Base-by-base conservation (phyloP, 345 rosid species). In the Dimocarpus longan region DNA sequence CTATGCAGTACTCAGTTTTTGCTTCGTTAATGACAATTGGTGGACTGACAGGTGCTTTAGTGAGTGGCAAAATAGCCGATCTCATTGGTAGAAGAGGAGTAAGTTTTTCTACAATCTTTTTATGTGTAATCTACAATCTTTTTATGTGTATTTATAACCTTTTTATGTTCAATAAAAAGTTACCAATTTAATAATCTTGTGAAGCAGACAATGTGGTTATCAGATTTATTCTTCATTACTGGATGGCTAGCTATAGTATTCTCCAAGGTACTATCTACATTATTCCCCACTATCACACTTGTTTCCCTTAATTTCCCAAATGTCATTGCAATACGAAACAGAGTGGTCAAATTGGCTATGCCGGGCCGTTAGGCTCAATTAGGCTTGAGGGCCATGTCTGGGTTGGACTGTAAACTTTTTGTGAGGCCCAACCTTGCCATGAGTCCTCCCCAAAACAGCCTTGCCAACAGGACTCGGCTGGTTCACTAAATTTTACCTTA, bases 1-100 rank as follows among this genome's bases (percentile, higher is more conserved):
- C 13, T 21, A 16, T 75, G 78, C 87, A 85, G 87, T 85, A 83
- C 74, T 85, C 90, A 0, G 21, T 83, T 70, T 87, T 87, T 57
- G 84, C 84, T 13, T 85, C 88, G 9, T 26, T 82, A 37, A 1
- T 82, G 43, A 85, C 84, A 22, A 52, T 82, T 43, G 88, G 90
- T 46, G 88, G 82, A 40, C 57, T 85, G 22, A 15, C 81, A 0
- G 84, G 86, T 52, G 66, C 90, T 21, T 13, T 82, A 8, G 32
- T 66, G 12, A 82, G 76, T 63, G 90, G 90, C 13, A 85, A 67
- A 70, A 59, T 81, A 16, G 75, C 86, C 0, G 90, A 87, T 64
- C 43, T 60, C 32, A 57, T 75, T 63, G 87, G 87, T 5, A 78
- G 87, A 21, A 82, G 79, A 82, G n/a, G 82, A 26, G 89, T 82